These are phyloP conservation scores for Cydonia oblonga DNA, from an alignment of 331 rosid genomes.

Conservation along the genomic window DNA sequence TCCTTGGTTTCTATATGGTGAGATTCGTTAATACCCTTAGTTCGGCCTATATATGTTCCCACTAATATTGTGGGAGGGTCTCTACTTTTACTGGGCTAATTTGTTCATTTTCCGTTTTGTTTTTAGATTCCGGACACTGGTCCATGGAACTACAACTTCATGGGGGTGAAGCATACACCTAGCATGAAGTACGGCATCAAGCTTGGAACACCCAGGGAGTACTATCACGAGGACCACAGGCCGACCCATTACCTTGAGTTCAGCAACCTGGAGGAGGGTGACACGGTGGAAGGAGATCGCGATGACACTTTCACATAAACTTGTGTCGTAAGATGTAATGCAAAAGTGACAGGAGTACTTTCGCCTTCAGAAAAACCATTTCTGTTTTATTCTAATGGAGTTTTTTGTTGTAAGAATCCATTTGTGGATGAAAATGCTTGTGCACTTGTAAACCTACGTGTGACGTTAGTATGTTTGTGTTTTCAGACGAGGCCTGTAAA, in stretches of 20 bases:
- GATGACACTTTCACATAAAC: conserved; percentile 63
- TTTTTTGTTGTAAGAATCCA: neutral
- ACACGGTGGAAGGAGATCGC: conserved; percentile 69
- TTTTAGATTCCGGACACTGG: conserved; percentile 78
- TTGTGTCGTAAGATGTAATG: neutral
- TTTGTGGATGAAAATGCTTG: neutral
- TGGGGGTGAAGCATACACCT: conserved; percentile 91
- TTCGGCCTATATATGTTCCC: neutral
- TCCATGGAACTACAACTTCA: conserved; percentile 96
- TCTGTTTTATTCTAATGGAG: no score
- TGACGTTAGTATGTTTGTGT: neutral
- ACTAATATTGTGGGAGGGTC: neutral
- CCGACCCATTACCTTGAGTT: conserved; percentile 95
- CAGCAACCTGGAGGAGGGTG: conserved; percentile 91
- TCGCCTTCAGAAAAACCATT: neutral
- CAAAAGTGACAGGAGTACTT: neutral
- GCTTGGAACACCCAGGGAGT: conserved; percentile 84
- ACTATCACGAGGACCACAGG: conserved; percentile 85
- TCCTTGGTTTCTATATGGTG: conserved; percentile 96
- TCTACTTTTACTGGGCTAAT: neutral
- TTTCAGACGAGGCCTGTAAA: neutral
- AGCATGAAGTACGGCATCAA: conserved; percentile 84
- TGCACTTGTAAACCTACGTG: neutral
- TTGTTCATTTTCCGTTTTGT: conserved; percentile 3
- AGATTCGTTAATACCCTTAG: neutral